Conservation (phyloP, 306 rosid species). For the Castanopsis chinensis region DNA sequence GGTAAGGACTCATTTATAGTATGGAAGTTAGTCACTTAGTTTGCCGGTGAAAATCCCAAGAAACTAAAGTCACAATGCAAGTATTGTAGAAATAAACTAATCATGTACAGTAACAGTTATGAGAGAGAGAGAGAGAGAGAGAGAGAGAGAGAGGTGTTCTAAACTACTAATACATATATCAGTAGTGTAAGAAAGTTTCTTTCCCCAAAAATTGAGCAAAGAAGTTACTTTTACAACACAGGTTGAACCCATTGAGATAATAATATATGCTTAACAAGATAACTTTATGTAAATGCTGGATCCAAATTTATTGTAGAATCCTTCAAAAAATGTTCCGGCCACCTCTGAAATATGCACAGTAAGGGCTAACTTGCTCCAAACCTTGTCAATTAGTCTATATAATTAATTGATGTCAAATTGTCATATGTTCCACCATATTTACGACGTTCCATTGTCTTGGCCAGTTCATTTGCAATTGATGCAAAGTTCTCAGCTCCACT, state of each 20-base stretch:
- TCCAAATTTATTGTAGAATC: background rate
- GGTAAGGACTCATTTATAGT: no score
- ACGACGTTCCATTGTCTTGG: constrained; percentile 77
- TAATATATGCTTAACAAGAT: background rate
- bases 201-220: background rate
- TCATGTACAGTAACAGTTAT: background rate
- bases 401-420: constrained; percentile 19
- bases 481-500: constrained; percentile 80
- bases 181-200: background rate
- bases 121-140: background rate
- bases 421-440: constrained; percentile 94
- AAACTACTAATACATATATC: background rate
- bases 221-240: background rate
- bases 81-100: background rate
- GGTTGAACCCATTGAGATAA: background rate
- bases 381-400: background rate
- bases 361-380: constrained; percentile 10
- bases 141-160: no score
- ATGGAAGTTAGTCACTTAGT: no score
- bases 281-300: background rate
- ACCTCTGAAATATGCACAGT: constrained; percentile 4
- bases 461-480: constrained; percentile 74
- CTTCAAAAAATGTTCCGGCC: background rate
- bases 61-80: no score
- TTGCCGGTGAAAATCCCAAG: no score